These are phyloP conservation scores for Cryphonectria japonica DNA, from an alignment of 2,329 filamentous ascomycete genomes.

Conservation along the genomic window DNA sequence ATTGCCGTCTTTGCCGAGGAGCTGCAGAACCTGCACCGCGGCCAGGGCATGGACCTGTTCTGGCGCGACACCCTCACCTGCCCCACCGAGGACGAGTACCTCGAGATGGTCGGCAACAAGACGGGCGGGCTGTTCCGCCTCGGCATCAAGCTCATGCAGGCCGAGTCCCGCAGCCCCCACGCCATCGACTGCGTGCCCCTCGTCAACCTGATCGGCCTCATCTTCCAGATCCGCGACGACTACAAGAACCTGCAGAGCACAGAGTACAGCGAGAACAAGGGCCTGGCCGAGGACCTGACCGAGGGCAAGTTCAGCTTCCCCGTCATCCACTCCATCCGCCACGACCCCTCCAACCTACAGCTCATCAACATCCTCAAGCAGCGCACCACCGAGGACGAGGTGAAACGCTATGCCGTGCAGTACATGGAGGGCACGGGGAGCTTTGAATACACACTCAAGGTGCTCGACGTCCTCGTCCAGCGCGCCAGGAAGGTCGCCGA, in stretches of 20 bases:
- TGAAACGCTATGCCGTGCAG: constrained; percentile 86
- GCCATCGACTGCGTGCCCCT: constrained; percentile 77
- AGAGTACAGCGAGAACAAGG: constrained; percentile 88
- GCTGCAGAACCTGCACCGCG: constrained; percentile 80
- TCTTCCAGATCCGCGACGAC: constrained; percentile 92
- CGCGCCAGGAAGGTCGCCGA: constrained; percentile 67
- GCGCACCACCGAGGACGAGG: constrained; percentile 81
- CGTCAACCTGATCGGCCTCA: constrained; percentile 80
- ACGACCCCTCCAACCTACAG: constrained; percentile 73
- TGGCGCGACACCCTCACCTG: constrained; percentile 86
- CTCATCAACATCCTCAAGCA: constrained; percentile 92
- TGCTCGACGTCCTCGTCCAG: constrained; percentile 65
- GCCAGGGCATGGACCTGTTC: constrained; percentile 89
- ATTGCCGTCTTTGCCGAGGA: constrained; percentile 80
- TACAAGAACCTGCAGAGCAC: constrained; percentile 81
- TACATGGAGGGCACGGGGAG: constrained; percentile 92
- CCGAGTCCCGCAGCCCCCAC: constrained; percentile 55
- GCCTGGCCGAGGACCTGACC: constrained; percentile 91
- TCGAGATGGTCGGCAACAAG: constrained; percentile 94
- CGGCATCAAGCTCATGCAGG: constrained; percentile 87
- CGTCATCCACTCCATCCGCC: constrained; percentile 88
- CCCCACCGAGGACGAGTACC: constrained; percentile 84
- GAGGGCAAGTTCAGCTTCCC: constrained; percentile 98
- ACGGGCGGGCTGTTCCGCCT: constrained; percentile 85
- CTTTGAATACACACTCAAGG: constrained; percentile 80